phyloP scores from a whole-genome alignment of 208 protist genomes.

The Wallacemonas sp. region DNA sequence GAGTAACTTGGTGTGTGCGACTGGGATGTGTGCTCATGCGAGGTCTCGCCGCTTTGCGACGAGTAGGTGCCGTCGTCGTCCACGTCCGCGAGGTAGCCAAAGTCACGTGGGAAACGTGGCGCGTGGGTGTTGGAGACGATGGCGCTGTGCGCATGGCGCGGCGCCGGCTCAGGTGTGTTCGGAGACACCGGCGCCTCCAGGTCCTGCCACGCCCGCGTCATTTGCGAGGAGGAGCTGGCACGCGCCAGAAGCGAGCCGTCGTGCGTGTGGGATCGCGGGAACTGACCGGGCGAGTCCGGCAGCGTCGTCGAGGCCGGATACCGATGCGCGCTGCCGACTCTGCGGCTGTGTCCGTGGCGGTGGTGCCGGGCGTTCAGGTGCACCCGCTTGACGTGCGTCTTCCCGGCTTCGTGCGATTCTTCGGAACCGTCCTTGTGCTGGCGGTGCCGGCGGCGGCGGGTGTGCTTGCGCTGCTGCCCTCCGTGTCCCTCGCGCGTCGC shows the following conservation, averaged over 20 bases:
- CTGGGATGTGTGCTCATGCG: background rate
- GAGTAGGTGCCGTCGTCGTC: background rate
- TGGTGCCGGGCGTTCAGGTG: background rate
- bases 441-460: background rate
- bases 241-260: no score
- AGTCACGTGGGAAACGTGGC: background rate
- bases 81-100: conserved; percentile 1
- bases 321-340: background rate
- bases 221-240: no score
- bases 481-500: background rate
- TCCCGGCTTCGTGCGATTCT: no score
- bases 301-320: conserved; percentile 3
- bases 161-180: background rate
- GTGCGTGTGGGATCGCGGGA: background rate
- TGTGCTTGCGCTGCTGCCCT: background rate
- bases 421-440: no score
- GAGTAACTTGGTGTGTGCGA: background rate
- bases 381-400: no score
- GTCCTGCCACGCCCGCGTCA: no score
- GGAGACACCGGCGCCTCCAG: background rate
- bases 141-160: background rate
- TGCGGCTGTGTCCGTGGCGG: background rate
- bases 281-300: background rate
- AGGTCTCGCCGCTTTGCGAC: background rate
- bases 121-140: background rate